A percentile compares a stretch with the other conserved stretches of the same genome.
These are phyloP conservation scores for Aureobasidium musti DNA, from an alignment of 2,329 filamentous ascomycete genomes.

Conservation along the genomic window DNA sequence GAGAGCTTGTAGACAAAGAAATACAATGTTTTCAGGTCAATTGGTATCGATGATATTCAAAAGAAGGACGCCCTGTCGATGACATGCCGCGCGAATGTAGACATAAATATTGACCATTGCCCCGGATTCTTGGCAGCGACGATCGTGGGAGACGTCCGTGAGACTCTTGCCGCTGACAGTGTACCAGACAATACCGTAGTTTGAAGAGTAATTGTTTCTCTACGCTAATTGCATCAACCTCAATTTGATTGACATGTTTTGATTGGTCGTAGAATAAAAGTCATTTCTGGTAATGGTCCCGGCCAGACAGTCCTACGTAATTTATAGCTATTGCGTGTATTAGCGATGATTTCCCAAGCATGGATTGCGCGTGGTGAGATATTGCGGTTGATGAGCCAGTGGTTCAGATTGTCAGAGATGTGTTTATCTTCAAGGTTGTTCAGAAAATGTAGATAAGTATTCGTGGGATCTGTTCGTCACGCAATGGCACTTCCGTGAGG, in stretches of 20 bases:
- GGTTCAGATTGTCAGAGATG: constrained; percentile 84
- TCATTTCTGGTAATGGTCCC: too few species aligned
- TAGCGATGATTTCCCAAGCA: not conserved
- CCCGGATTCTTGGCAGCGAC: constrained; percentile 19
- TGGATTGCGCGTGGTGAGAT: not conserved
- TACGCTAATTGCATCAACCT: too few species aligned
- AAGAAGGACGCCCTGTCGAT: constrained; percentile 1
- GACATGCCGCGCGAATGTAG: constrained; percentile 3
- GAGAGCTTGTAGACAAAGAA: too few species aligned
- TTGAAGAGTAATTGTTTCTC: too few species aligned
- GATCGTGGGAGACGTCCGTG: not conserved
- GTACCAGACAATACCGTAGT: too few species aligned
- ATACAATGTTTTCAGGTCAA: not conserved
- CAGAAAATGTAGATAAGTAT: constrained; percentile 99
- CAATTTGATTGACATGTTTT: too few species aligned
- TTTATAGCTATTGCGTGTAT: not conserved
- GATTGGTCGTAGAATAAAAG: too few species aligned
- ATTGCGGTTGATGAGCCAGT: constrained; percentile 32
- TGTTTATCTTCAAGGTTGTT: constrained; percentile 70
- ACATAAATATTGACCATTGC: constrained; percentile 8
- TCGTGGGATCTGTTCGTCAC: constrained; percentile 80
- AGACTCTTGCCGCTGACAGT: not conserved
- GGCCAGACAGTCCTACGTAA: too few species aligned
- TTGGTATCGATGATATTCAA: not conserved
- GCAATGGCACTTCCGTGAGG: constrained; percentile 44